Percentiles rank a stretch among this genome's conserved stretches.
These are phyloP conservation scores for Streptanthus diversifolius DNA, from an alignment of 345 rosid genomes.

Conservation along the genomic window DNA sequence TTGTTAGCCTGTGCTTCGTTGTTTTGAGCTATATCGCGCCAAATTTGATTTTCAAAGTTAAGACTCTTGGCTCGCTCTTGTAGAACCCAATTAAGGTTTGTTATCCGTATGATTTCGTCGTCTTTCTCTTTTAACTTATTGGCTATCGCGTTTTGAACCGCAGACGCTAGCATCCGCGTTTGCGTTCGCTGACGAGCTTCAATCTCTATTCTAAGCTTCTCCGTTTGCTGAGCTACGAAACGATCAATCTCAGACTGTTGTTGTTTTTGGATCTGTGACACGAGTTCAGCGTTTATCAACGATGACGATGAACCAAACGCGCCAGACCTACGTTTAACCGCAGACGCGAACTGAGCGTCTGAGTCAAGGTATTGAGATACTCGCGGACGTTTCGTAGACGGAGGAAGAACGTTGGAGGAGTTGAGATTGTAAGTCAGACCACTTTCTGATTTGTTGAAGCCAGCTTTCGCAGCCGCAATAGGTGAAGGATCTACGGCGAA, in stretches of 20 bases:
- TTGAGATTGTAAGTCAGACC: constrained; percentile 49
- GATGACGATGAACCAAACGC: constrained; percentile 28
- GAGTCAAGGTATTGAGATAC: constrained; percentile 33
- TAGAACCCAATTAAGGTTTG: constrained; percentile 56
- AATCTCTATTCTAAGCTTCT: constrained; percentile 56
- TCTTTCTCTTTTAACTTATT: constrained; percentile 59
- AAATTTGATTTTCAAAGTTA: constrained; percentile 53
- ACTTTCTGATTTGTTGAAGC: constrained; percentile 46
- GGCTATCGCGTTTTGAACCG: constrained; percentile 42
- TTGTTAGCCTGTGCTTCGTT: constrained; percentile 69
- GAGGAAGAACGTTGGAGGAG: constrained; percentile 14
- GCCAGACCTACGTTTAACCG: constrained; percentile 35
- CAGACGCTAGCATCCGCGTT: constrained; percentile 45
- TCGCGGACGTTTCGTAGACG: constrained; percentile 44
- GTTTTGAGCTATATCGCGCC: constrained; percentile 62
- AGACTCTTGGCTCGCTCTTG: constrained; percentile 58
- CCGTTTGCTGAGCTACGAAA: constrained; percentile 49
- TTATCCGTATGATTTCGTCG: constrained; percentile 52
- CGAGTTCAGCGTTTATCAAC: constrained; percentile 29
- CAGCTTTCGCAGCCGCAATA: constrained; percentile 17
- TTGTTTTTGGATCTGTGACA: constrained; percentile 47
- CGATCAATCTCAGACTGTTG: constrained; percentile 57
- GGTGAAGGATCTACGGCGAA: constrained; percentile 38
- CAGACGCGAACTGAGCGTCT: constrained; percentile 25
- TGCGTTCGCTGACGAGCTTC: constrained; percentile 58